Conservation (phyloP, 352 stramenopile species). For the Globisporangium irregulare region DNA sequence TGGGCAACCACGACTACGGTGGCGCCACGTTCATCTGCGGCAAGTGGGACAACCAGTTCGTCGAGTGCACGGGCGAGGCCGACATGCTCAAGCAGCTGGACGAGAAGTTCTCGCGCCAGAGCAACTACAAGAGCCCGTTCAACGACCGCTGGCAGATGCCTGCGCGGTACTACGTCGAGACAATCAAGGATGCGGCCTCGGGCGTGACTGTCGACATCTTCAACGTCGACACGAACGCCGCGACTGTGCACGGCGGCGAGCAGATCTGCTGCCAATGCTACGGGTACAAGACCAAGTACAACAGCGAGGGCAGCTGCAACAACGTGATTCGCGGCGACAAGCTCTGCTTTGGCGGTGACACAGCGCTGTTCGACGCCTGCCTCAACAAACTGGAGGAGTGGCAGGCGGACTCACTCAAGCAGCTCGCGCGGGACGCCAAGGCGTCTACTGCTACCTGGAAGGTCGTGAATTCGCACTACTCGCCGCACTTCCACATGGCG, state of each 20-base stretch:
- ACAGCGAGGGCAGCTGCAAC: constrained; percentile 33
- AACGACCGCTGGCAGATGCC: constrained; percentile 70
- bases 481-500: constrained; percentile 68
- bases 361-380: constrained; percentile 57
- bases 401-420: constrained; percentile 57
- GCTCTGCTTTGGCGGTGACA: constrained; percentile 50
- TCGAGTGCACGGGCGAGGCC: constrained; percentile 49
- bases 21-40: constrained; percentile 78
- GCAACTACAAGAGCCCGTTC: constrained; percentile 58
- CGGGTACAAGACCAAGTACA: constrained; percentile 68
- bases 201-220: constrained; percentile 62
- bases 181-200: constrained; percentile 24
- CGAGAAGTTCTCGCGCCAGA: constrained; percentile 60
- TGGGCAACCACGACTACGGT: constrained; percentile 70
- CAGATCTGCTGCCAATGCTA: constrained; percentile 87
- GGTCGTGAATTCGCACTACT: constrained; percentile 77
- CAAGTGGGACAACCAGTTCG: constrained; percentile 59
- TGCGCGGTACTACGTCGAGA: constrained; percentile 63
- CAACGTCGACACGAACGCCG: constrained; percentile 66
- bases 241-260: constrained; percentile 52
- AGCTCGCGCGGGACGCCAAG: constrained; percentile 47
- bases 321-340: constrained; percentile 43
- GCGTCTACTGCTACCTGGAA: constrained; percentile 65
- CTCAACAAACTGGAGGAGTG: constrained; percentile 52
- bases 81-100: constrained; percentile 68